Percentiles rank a stretch among this genome's conserved stretches.
Evolutionary conservation across 2,329 filamentous ascomycete species (phyloP).

Genomic region (Parastagonospora avenae): DNA sequence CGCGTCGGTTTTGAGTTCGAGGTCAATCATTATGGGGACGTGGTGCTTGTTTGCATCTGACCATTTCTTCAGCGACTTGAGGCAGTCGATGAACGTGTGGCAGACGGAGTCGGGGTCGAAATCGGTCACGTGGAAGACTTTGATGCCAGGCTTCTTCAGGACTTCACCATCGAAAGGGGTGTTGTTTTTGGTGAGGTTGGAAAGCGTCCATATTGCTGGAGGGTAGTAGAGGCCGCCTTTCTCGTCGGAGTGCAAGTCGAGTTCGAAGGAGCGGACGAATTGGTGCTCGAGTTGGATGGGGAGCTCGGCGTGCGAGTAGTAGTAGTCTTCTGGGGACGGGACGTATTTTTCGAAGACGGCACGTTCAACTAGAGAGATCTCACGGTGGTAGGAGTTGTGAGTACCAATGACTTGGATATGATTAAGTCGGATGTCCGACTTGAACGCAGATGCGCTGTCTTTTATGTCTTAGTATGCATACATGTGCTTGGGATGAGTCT

Average conservation of each 20-base stretch:
- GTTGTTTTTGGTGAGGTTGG: conserved; percentile 47
- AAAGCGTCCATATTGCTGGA: conserved; percentile 51
- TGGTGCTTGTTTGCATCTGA: conserved; percentile 50
- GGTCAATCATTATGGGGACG: conserved; percentile 56
- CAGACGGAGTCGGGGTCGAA: conserved; percentile 54
- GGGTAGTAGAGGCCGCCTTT: conserved; percentile 55
- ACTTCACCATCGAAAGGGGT: conserved; percentile 48
- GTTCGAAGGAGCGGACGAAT: conserved; percentile 54
- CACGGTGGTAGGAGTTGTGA: conserved; percentile 59
- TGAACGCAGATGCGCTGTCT: conserved; percentile 1
- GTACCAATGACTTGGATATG: conserved; percentile 59
- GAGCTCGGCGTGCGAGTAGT: conserved; percentile 56
- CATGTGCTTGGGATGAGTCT: neutral
- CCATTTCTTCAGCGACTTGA: conserved; percentile 53
- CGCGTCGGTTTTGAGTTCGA: conserved; percentile 56
- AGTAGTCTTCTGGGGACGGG: conserved; percentile 49
- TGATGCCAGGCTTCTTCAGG: conserved; percentile 52
- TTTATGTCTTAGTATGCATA: neutral
- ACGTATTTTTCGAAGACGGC: conserved; percentile 48
- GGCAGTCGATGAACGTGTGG: conserved; percentile 54
- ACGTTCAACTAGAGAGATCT: conserved; percentile 51
- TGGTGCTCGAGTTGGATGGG: conserved; percentile 54
- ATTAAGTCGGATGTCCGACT: conserved; percentile 52
- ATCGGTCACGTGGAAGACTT: conserved; percentile 59
- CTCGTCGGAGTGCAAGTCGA: conserved; percentile 57